phyloP scores from a whole-genome alignment of 192 early-diverging fungal genomes.

The Coemansia sp. region DNA sequence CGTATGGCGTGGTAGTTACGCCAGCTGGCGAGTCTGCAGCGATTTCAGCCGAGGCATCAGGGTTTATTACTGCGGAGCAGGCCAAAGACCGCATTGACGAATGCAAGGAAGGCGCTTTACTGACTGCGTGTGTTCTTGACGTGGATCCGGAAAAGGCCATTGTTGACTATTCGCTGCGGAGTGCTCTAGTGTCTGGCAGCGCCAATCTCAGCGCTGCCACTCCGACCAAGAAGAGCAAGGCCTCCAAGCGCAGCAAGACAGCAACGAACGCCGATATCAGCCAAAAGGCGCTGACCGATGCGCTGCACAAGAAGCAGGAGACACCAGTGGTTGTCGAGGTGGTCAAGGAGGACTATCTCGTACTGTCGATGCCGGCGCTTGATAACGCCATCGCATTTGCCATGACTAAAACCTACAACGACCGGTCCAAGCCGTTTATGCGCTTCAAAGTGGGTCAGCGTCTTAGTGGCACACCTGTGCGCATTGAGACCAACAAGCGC shows the following conservation, averaged over 20 bases:
- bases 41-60: conserved; percentile 48
- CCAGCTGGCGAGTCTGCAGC: conserved; percentile 14
- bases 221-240: conserved; percentile 27
- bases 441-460: conserved; percentile 62
- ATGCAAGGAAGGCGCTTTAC: conserved; percentile 53
- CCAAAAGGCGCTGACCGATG: conserved; percentile 35
- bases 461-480: conserved; percentile 47
- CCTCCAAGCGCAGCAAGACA: conserved; percentile 9
- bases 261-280: neutral
- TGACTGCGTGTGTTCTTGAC: conserved; percentile 67
- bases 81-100: conserved; percentile 49
- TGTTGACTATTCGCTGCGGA: conserved; percentile 64
- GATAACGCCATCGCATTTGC: conserved; percentile 61
- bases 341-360: conserved; percentile 78
- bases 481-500: conserved; percentile 42
- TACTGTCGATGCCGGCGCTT: conserved; percentile 63
- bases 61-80: conserved; percentile 62
- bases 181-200: conserved; percentile 25
- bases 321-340: conserved; percentile 66
- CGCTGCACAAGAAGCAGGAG: conserved; percentile 18
- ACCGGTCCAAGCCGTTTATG: conserved; percentile 62
- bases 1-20: conserved; percentile 60
- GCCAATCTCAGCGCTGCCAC: neutral
- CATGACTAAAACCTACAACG: conserved; percentile 60
- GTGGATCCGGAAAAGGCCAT: conserved; percentile 64